Evolutionary conservation across 169 alveolate species (phyloP), one percentile per base, ranked within the genome.

Genomic region (Babesia ovata): DNA sequence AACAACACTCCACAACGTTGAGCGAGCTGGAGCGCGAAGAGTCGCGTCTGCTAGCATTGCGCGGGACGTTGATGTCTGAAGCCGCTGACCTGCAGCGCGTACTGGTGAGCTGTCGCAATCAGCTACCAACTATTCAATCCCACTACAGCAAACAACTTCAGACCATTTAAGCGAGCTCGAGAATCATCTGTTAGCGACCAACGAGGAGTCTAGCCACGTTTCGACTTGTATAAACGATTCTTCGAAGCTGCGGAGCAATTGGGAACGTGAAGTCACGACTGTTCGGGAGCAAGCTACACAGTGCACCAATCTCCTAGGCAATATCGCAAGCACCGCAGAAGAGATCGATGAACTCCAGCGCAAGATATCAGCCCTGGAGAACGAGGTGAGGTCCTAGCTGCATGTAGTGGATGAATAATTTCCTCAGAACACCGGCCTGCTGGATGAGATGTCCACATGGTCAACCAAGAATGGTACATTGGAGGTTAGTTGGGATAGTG

Each of bases 381-480:
- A 1, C 36, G 24, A 61, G 70, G 70, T 61, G 19, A 0, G 50
- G 46, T 12, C 19, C 28, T 57, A 26, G 56, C 6, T 19, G 39
- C 39, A 33, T 33, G 39, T 26, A n/a, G n/a, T 10, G 7, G 10
- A 14, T 4, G 9, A 3, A 2, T 2, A 2, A 14, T 10, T 3
- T 59, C n/a, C 14, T 7, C 42, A 67, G 76, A 16, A 17, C 44
- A 28, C 76, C 16, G n/a, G 36, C 0, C 58, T 67, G n/a, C 13
- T 12, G 17, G 65, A 29, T 13, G 65, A 67, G 19, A 42, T 52
- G 4, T 33, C 63, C 10, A 17, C 16, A 29, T 67, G 76, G 76
- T 22, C 24, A 53, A 24, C 8, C 19, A 49, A 33, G 54, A 67
- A 67, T 54, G 22, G 28, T 17, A 50, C 56, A 4, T 22, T 67